Conservation (phyloP, 169 alveolate species). For the Eimeria sp. region DNA sequence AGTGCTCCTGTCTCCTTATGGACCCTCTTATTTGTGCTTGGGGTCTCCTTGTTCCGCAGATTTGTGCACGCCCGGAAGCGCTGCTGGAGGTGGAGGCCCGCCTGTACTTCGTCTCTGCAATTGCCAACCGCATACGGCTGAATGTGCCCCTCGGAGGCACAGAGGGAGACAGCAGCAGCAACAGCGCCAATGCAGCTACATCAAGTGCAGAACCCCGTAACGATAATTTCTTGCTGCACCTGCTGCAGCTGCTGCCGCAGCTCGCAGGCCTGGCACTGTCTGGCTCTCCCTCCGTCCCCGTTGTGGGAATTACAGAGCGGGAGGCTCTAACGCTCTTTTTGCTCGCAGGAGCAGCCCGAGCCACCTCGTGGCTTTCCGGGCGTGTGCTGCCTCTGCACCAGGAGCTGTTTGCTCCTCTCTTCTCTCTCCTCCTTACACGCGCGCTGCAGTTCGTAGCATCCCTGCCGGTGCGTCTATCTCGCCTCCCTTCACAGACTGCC, state of each 20-base stretch:
- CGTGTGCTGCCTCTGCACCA: constrained; percentile 54
- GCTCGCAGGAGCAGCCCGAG: constrained; percentile 61
- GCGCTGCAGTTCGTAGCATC: constrained; percentile 63
- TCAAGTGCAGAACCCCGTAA: background rate
- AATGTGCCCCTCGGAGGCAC: background rate
- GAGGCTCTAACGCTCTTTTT: constrained; percentile 60
- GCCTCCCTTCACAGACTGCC: background rate
- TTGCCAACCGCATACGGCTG: constrained; percentile 71
- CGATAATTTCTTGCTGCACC: constrained; percentile 27
- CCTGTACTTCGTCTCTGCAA: constrained; percentile 35
- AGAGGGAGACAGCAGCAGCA: background rate
- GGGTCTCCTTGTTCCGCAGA: background rate
- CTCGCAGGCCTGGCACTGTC: constrained; percentile 31
- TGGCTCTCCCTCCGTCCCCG: background rate
- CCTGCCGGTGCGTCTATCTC: constrained; percentile 38
- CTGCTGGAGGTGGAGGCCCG: constrained; percentile 58
- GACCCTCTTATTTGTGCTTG: background rate
- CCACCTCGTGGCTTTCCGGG: constrained; percentile 71
- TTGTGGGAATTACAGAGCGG: background rate
- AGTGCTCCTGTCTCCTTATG: background rate
- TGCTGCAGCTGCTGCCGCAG: constrained; percentile 76
- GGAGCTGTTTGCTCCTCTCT: constrained; percentile 67
- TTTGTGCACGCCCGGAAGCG: background rate
- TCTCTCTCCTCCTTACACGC: constrained; percentile 45
- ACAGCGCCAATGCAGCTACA: background rate